Evolutionary conservation across 2,329 filamentous ascomycete genomes (phyloP).

Genomic region (Sordariomycetes sp.): DNA sequence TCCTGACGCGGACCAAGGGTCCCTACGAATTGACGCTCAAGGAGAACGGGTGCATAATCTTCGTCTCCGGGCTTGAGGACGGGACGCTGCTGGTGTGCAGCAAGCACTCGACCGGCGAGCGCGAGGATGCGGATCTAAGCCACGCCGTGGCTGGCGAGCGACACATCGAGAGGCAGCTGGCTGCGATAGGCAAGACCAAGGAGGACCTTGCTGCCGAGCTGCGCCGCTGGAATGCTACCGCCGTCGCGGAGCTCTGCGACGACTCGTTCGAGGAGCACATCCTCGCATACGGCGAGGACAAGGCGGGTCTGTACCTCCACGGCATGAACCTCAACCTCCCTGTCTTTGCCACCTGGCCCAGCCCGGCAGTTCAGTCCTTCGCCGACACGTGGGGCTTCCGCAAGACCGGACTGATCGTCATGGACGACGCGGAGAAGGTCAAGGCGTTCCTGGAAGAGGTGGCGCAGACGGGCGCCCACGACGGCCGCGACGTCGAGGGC

Average conservation of each 20-base stretch:
- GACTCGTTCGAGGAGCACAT: constrained; percentile 96
- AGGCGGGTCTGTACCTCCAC: constrained; percentile 85
- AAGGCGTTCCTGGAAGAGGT: constrained; percentile 71
- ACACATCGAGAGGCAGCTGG: constrained; percentile 71
- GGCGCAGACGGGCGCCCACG: constrained; percentile 79
- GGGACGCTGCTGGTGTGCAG: constrained; percentile 90
- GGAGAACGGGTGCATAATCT: constrained; percentile 99
- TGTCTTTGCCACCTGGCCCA: constrained; percentile 77
- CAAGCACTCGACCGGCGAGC: constrained; percentile 86
- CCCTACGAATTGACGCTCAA: constrained; percentile 95
- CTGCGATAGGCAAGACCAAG: constrained; percentile 62
- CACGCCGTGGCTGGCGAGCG: constrained; percentile 75
- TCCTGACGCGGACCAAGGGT: constrained; percentile 61
- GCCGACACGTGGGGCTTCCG: constrained; percentile 89
- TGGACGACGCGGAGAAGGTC: constrained; percentile 61
- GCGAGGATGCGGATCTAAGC: constrained; percentile 58
- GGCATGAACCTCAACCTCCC: constrained; percentile 95
- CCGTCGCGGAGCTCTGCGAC: constrained; percentile 91
- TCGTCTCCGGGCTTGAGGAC: constrained; percentile 83
- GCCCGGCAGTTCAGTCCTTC: constrained; percentile 73
- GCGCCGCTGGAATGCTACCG: constrained; percentile 73
- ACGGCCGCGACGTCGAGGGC: constrained; percentile 86
- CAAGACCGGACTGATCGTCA: constrained; percentile 68
- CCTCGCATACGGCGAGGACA: constrained; percentile 69
- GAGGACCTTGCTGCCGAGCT: constrained; percentile 66